These are phyloP conservation scores for Salvia miltiorrhiza DNA, from an alignment of 257 asterid genomes.

Conservation along the genomic window DNA sequence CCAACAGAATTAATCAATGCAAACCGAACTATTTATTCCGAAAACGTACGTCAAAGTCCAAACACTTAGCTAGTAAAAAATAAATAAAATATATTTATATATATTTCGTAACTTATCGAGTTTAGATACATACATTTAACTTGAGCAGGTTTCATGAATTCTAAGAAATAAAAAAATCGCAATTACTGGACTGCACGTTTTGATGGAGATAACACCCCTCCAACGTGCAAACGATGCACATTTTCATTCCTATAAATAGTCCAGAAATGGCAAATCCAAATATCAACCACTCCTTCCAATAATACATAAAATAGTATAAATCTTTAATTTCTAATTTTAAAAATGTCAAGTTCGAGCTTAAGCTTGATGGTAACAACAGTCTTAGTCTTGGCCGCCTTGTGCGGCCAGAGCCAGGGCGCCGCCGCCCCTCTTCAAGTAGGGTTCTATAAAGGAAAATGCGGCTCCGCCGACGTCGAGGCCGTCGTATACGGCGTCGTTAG, in stretches of 20 bases:
- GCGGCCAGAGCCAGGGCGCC: conserved; percentile 12
- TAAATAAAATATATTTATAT: too few relatives aligned
- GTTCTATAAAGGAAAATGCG: conserved; percentile 44
- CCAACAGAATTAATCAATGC: not conserved
- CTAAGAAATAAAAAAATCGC: not conserved
- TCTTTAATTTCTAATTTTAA: not conserved
- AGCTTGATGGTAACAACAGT: not conserved
- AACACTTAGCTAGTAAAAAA: too few relatives aligned
- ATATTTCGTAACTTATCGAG: too few relatives aligned
- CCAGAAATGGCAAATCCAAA: not conserved
- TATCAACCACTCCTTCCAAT: not conserved
- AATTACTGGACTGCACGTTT: conserved; percentile 30
- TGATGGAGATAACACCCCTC: not conserved
- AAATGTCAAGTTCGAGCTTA: conserved; percentile 26
- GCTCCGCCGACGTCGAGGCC: not conserved
- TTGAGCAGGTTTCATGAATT: conserved; percentile 11
- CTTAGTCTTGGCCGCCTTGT: conserved; percentile 10
- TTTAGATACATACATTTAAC: too few relatives aligned
- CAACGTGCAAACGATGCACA: not conserved
- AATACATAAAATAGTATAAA: not conserved
- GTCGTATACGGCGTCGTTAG: conserved; percentile 17
- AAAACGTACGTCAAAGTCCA: not conserved
- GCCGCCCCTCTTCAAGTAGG: conserved; percentile 27
- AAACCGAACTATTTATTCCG: not conserved
- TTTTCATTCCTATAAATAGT: too few relatives aligned